phyloP scores from a whole-genome alignment of 441 rosid species.

The Erodium texanum region DNA sequence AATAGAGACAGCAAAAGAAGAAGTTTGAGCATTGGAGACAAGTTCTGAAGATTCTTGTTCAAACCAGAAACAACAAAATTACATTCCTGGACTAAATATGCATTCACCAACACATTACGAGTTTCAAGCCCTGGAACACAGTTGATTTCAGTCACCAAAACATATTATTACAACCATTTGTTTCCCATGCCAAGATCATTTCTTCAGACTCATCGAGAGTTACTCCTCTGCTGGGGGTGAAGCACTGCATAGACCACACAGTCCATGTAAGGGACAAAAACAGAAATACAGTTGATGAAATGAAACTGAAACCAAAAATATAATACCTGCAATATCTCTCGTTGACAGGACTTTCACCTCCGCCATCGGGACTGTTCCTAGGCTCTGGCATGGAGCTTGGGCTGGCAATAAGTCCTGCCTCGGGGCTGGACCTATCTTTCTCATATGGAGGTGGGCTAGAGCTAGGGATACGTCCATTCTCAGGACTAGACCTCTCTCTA shows the following conservation, averaged over 20 bases:
- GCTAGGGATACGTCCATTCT: conserved; percentile 37
- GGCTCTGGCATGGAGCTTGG: conserved; percentile 31
- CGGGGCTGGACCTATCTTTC: conserved; percentile 27
- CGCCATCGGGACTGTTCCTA: conserved; percentile 33
- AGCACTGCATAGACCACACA: conserved; percentile 26
- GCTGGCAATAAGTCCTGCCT: conserved; percentile 31
- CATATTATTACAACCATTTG: not conserved
- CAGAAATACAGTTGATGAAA: not conserved
- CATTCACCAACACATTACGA: no score
- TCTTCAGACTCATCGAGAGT: not conserved
- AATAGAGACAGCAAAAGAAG: no score
- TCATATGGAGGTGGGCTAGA: conserved; percentile 29
- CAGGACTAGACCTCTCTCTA: conserved; percentile 30
- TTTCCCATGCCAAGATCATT: not conserved
- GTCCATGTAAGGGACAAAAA: not conserved
- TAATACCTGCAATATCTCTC: conserved; percentile 50
- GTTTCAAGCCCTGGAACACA: no score
- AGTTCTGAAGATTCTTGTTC: no score
- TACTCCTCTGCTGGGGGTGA: conserved; percentile 50
- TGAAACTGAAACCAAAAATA: not conserved
- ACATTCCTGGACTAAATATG: no score
- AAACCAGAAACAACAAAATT: no score
- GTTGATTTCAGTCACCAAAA: not conserved
- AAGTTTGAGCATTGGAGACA: no score
- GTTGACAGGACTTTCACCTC: conserved; percentile 51